Evolutionary conservation across 768 basidiomycete genomes (phyloP).

Genomic region (Dentipellis fragilis): DNA sequence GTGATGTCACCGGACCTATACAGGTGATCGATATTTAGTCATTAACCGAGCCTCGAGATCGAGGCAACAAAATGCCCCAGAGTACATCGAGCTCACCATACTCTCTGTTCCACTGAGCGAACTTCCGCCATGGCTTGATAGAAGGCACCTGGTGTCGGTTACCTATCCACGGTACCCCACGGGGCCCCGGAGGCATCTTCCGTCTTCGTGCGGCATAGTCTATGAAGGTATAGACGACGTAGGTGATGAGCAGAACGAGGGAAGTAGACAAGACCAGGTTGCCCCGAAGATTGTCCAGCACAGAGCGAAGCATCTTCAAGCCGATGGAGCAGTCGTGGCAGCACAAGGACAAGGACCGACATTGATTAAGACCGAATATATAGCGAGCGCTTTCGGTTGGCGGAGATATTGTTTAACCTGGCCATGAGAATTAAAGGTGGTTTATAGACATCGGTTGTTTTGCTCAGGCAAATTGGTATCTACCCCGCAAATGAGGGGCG

Average conservation of each 20-base stretch:
- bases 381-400: too few relatives aligned
- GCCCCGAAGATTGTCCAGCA: too few relatives aligned
- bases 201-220: background rate
- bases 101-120: constrained; percentile 34
- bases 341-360: too few relatives aligned
- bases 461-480: too few relatives aligned
- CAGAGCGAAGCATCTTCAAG: too few relatives aligned
- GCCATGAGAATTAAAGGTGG: too few relatives aligned
- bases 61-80: background rate
- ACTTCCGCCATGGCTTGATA: constrained; percentile 38
- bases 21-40: background rate
- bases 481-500: too few relatives aligned
- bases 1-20: constrained; percentile 28
- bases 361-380: too few relatives aligned
- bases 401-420: too few relatives aligned
- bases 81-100: constrained; percentile 26
- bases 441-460: too few relatives aligned
- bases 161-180: constrained; percentile 33
- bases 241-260: background rate
- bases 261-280: too few relatives aligned
- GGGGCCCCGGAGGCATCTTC: constrained; percentile 36
- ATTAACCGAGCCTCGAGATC: background rate
- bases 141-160: constrained; percentile 35
- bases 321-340: too few relatives aligned
- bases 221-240: background rate